phyloP scores from a whole-genome alignment of 2,329 filamentous ascomycete species.

The Fusarium agapanthi region DNA sequence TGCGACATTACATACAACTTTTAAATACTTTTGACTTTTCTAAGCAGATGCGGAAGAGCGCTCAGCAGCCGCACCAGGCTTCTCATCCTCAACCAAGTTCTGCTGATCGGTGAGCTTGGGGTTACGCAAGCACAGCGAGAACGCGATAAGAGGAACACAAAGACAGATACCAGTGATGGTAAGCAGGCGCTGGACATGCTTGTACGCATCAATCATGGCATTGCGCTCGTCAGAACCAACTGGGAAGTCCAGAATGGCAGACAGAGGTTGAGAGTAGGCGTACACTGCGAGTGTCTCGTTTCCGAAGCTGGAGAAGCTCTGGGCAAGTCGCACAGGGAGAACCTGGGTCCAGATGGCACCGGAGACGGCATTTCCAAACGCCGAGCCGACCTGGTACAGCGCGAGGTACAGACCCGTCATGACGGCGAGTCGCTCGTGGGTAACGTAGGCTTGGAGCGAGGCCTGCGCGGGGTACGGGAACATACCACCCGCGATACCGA shows the following conservation, averaged over 20 bases:
- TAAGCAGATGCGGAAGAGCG: neutral
- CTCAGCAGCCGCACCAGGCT: conserved; percentile 21
- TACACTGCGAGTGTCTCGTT: conserved; percentile 50
- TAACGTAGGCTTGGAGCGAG: conserved; percentile 53
- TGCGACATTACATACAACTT: conserved; percentile 4
- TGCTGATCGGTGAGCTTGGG: conserved; percentile 57
- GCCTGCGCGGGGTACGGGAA: conserved; percentile 63
- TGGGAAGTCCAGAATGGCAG: conserved; percentile 47
- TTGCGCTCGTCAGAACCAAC: conserved; percentile 54
- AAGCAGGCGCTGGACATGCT: conserved; percentile 57
- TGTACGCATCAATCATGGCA: conserved; percentile 56
- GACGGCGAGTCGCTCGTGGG: conserved; percentile 66
- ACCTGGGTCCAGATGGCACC: conserved; percentile 70
- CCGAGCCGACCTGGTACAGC: conserved; percentile 69
- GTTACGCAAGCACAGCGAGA: conserved; percentile 55
- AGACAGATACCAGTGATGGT: conserved; percentile 60
- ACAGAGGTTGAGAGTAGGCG: conserved; percentile 51
- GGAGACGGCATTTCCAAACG: conserved; percentile 67
- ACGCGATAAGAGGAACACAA: conserved; percentile 57
- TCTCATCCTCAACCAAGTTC: conserved; percentile 51
- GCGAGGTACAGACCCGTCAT: conserved; percentile 71
- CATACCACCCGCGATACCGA: conserved; percentile 71
- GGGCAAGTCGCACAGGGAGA: conserved; percentile 56
- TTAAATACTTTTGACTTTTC: neutral
- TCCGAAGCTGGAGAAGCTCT: conserved; percentile 45